Evolutionary conservation across 2,329 filamentous ascomycete species (phyloP), one percentile per base, ranked within the genome.

Genomic region (Pseudopithomyces maydicus): DNA sequence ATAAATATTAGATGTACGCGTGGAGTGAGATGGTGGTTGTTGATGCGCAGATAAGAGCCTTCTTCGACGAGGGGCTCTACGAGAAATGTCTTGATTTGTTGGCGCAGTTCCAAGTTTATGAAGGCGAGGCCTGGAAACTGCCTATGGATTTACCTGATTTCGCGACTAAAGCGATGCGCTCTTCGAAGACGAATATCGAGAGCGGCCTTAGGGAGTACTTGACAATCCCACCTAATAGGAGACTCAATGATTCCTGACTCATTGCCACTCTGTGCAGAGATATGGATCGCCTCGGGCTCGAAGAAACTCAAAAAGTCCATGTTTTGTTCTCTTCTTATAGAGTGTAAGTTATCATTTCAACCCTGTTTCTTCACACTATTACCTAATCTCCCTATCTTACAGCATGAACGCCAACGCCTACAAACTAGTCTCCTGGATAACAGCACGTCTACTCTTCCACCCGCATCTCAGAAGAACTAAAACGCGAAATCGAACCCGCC

Each of bases 321-420:
- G 43, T 38, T n/a, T 26, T 55, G 10, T 55, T 55, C 22, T 41
- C 52, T 11, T 42, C 49, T 23, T 55, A 49, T 19, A 43, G 44
- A 20, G 39, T 44, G 52, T 55, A 42, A 49, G 52, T 43, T 19
- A n/a, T 17, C 44, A 3, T 11, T 20, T 3, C 22, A 52, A 10
- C 10, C n/a, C n/a, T n/a, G n/a, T n/a, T n/a, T n/a, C n/a, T n/a
- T n/a, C n/a, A n/a, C n/a, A n/a, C n/a, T n/a, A n/a, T n/a, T n/a
- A n/a, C n/a, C n/a, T n/a, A n/a, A n/a, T 49, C 20, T 42, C 45
- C 22, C 15, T 5, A 15, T 42, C 26, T 17, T 5, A 15, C 26
- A 51, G 48, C 36, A 51, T 49, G n/a, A 55, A 55, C 38, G 52
- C 44, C 22, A 55, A 49, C 26, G 36, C 52, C 29, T 49, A 48